Evolutionary conservation across 257 asterid species (phyloP).

Genomic region (Jasminum sambac): DNA sequence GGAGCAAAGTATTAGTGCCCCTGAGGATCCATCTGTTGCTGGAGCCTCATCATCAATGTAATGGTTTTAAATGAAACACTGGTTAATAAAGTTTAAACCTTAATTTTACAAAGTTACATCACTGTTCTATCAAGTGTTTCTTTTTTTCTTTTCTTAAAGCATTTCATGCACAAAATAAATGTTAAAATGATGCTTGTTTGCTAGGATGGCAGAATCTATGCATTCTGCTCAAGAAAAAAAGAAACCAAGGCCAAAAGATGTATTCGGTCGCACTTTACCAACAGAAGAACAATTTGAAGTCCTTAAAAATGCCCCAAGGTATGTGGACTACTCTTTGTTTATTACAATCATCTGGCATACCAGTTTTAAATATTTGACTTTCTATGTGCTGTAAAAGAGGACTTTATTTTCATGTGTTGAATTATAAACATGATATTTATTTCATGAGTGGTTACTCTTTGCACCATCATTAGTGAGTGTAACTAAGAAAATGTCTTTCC

Average conservation of each 20-base stretch:
- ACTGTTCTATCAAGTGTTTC: slow-evolving; percentile 6
- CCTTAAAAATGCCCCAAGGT: slow-evolving; percentile 97
- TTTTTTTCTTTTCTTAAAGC: slow-evolving; percentile 10
- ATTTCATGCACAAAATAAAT: slow-evolving; percentile 15
- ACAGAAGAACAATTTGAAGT: slow-evolving; percentile 96
- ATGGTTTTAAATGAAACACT: slow-evolving; percentile 10
- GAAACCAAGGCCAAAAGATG: slow-evolving; percentile 82
- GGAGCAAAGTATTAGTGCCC: slow-evolving; percentile 26
- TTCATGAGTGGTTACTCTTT: background rate
- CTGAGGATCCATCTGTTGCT: slow-evolving; percentile 38
- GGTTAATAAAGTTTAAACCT: slow-evolving; percentile 5
- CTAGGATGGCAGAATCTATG: slow-evolving; percentile 51
- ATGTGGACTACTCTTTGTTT: slow-evolving; percentile 21
- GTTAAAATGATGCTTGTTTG: slow-evolving; percentile 17
- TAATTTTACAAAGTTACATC: slow-evolving; percentile 1
- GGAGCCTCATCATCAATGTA: slow-evolving; percentile 65
- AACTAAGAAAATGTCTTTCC: background rate
- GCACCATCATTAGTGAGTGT: background rate
- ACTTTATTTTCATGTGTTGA: background rate
- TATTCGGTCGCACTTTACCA: slow-evolving; percentile 86
- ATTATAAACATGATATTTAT: slow-evolving; percentile 2
- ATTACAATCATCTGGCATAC: slow-evolving; percentile 5
- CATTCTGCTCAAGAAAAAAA: slow-evolving; percentile 60
- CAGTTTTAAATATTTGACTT: slow-evolving; percentile 1
- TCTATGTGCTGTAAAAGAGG: slow-evolving; percentile 12